Percentiles rank a stretch among this genome's conserved stretches.
These are phyloP conservation scores for Sherardia arvensis DNA, from an alignment of 257 asterid genomes.

Conservation along the genomic window DNA sequence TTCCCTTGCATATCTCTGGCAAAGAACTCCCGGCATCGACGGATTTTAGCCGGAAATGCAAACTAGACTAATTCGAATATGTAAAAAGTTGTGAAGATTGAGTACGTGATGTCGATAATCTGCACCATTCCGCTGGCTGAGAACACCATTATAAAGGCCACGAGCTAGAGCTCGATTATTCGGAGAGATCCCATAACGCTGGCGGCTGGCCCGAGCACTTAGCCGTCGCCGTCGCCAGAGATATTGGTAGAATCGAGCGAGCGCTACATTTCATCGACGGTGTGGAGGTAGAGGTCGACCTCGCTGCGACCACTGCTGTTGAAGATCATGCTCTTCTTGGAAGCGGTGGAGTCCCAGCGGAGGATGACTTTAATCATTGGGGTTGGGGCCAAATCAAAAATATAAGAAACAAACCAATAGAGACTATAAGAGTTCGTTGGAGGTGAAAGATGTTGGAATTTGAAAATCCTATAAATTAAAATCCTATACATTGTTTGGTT, in stretches of 20 bases:
- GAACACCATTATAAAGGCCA: slow-evolving; percentile 84
- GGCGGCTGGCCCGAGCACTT: slow-evolving; percentile 18
- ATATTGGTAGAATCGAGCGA: slow-evolving; percentile 31
- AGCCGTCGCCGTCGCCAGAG: slow-evolving; percentile 36
- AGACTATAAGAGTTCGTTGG: too few species aligned
- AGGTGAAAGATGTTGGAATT: too few species aligned
- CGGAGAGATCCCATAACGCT: slow-evolving; percentile 86
- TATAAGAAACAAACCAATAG: too few species aligned
- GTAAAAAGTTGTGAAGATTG: slow-evolving; percentile 51
- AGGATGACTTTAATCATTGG: slow-evolving; percentile 48
- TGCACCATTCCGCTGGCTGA: slow-evolving; percentile 78
- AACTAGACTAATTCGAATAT: slow-evolving; percentile 44
- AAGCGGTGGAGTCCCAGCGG: slow-evolving; percentile 86
- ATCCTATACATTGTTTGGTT: too few species aligned
- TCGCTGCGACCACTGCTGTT: slow-evolving; percentile 61
- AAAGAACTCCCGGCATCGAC: not conserved
- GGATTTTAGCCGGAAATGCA: slow-evolving; percentile 42
- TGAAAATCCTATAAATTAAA: too few species aligned
- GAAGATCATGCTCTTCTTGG: slow-evolving; percentile 80
- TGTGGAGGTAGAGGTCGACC: slow-evolving; percentile 63
- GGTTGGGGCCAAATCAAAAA: too few species aligned
- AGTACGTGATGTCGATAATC: slow-evolving; percentile 56
- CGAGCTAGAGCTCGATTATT: slow-evolving; percentile 71
- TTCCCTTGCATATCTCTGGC: slow-evolving; percentile 48
- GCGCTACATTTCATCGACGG: slow-evolving; percentile 74